phyloP scores from a whole-genome alignment of 306 rosid species.

The Prunus kanzakura region DNA sequence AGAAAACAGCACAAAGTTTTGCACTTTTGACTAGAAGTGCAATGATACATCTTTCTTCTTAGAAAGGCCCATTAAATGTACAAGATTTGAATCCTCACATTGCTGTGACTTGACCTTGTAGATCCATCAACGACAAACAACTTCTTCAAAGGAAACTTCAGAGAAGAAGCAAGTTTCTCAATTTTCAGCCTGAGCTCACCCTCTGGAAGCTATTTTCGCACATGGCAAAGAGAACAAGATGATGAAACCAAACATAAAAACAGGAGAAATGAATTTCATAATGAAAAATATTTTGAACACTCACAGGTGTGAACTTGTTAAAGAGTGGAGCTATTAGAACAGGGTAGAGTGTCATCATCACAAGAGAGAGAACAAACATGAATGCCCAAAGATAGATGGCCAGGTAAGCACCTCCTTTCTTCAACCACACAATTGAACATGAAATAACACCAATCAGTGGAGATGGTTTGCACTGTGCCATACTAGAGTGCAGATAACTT shows the following conservation, averaged over 20 bases:
- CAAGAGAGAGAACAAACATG: constrained; percentile 81
- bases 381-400: constrained; percentile 98
- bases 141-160: constrained; percentile 87
- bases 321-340: constrained; percentile 93
- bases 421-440: constrained; percentile 34
- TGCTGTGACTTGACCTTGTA: constrained; percentile 98
- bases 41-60: background rate
- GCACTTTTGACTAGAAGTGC: background rate
- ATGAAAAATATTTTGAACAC: constrained; percentile 28
- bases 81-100: constrained; percentile 57
- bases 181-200: constrained; percentile 90
- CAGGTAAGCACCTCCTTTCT: constrained; percentile 98
- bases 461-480: background rate
- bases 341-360: constrained; percentile 97
- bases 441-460: constrained; percentile 9
- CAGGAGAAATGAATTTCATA: background rate
- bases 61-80: background rate
- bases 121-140: constrained; percentile 96
- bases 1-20: background rate
- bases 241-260: constrained; percentile 11
- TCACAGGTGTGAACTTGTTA: constrained; percentile 92
- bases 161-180: constrained; percentile 88
- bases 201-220: constrained; percentile 70
- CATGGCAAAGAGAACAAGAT: constrained; percentile 22
- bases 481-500: constrained; percentile 18